These are phyloP conservation scores for Trichomonascaceae sp. DNA, from an alignment of 1,139 yeast species.

Conservation along the genomic window DNA sequence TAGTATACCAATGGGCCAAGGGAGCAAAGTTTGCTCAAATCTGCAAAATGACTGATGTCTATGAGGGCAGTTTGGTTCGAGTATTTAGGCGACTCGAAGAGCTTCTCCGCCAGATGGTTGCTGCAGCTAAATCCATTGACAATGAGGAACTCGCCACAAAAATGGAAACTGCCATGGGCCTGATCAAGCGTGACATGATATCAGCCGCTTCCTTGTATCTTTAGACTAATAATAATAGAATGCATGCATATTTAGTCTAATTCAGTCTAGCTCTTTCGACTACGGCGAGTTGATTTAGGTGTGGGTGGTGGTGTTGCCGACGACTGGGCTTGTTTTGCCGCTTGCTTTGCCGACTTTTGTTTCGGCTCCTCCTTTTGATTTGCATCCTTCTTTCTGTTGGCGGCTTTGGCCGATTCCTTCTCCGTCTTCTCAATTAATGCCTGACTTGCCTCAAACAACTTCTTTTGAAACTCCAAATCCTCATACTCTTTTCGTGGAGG, in stretches of 20 bases:
- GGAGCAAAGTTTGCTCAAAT: constrained; percentile 94
- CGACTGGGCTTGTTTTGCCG: not conserved
- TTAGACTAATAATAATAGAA: constrained; percentile 10
- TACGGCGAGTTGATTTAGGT: not conserved
- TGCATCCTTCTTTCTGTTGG: constrained; percentile 13
- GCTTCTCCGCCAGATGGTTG: constrained; percentile 74
- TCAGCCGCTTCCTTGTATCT: constrained; percentile 90
- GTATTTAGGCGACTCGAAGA: constrained; percentile 92
- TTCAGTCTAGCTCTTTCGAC: not conserved
- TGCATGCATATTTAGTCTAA: not conserved
- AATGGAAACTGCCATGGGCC: constrained; percentile 72
- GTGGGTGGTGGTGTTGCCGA: not conserved
- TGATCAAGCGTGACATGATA: constrained; percentile 92
- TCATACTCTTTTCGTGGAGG: constrained; percentile 52
- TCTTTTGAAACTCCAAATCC: constrained; percentile 48
- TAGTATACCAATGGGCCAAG: constrained; percentile 91
- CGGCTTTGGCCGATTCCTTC: constrained; percentile 63
- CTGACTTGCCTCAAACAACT: constrained; percentile 51
- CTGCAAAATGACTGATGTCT: constrained; percentile 97
- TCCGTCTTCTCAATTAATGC: constrained; percentile 46
- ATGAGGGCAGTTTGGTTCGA: constrained; percentile 91
- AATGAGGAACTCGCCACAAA: constrained; percentile 73
- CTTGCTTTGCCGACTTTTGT: constrained; percentile 1
- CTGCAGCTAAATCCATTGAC: constrained; percentile 89
- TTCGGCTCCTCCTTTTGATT: not conserved